Evolutionary conservation across 495 filamentous ascomycete genomes (phyloP), one percentile per base, ranked within the genome.

Genomic region (Penicillium coprophilum): DNA sequence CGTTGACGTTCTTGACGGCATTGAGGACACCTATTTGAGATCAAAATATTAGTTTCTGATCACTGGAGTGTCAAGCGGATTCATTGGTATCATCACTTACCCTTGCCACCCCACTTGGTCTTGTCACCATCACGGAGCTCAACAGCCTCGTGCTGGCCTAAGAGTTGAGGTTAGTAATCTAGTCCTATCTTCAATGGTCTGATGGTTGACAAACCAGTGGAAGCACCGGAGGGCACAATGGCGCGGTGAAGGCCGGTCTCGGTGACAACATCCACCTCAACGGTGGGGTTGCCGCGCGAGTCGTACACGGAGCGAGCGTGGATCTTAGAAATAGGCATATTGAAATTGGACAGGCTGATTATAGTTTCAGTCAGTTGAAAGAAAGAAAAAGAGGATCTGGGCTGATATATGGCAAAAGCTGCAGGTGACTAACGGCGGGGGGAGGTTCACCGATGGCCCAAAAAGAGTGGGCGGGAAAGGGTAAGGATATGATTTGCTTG

Each of bases 121-220:
- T 97, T 97, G 82, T 97, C 94, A 71, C 92, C 93, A 73, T 99
- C 95, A 72, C 95, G 94, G 75, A 99, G 91, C 82, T 99, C 95
- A 73, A 88, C 88, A 68, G 95, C 95, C 81, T 99, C 95, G 79
- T 97, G 91, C 76, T 96, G 91, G 67, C 94, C 92, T 95, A 63
- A 38, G 58, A 32, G 4, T 12, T 1, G 19, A 45, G 34, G 51
- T 53, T 13, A 48, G 48, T 38, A 48, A 23, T 23, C 12, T 5
- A 34, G n/a, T 45, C 28, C 32, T 28, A 3, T 17, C 27, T 46
- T 12, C 31, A 36, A 31, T 41, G 28, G 19, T 45, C 10, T 15
- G 11, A 6, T 3, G 12, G 24, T 21, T 5, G 40, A 84, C 85
- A 66, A 71, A 94, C 91, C 92, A 67, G 94, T 97, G 64, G 94